Conservation (phyloP, 139 green algal genomes). For the Chlorella ohadii region DNA sequence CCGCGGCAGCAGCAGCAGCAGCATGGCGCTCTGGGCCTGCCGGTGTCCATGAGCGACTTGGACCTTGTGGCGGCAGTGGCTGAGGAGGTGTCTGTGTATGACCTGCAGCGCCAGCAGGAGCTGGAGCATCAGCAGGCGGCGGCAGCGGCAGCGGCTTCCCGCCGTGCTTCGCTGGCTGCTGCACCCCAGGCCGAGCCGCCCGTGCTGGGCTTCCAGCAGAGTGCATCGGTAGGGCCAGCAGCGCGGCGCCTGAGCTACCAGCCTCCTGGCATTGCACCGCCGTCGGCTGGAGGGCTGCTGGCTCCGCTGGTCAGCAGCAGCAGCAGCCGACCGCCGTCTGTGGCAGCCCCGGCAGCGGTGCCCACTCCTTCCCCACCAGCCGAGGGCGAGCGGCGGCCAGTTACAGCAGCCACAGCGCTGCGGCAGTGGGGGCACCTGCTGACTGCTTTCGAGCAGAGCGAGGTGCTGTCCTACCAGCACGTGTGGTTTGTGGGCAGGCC, state of each 20-base stretch:
- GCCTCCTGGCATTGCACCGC: too few relatives aligned
- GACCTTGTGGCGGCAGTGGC: conserved; percentile 8
- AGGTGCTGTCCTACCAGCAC: conserved; percentile 30
- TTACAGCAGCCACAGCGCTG: conserved; percentile 8
- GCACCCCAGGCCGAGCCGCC: background rate
- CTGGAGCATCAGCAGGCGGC: background rate
- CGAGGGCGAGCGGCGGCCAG: background rate
- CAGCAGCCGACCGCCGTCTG: background rate
- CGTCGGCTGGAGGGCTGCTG: too few relatives aligned
- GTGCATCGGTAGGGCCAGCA: background rate
- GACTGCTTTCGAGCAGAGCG: conserved; percentile 41
- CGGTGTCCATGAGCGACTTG: background rate
- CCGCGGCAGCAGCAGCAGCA: too few relatives aligned
- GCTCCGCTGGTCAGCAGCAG: background rate
- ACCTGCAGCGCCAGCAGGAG: conserved; percentile 5
- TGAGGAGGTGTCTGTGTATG: conserved; percentile 4
- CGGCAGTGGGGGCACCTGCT: conserved; percentile 16
- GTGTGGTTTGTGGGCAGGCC: conserved; percentile 46
- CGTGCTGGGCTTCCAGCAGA: background rate
- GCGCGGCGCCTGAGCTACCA: too few relatives aligned
- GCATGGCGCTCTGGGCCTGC: too few relatives aligned
- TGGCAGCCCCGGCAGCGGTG: background rate
- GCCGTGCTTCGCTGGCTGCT: background rate
- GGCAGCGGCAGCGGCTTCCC: background rate
- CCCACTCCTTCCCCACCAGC: background rate